phyloP scores from a whole-genome alignment of 768 basidiomycete genomes.

The Lentinula raphanica region DNA sequence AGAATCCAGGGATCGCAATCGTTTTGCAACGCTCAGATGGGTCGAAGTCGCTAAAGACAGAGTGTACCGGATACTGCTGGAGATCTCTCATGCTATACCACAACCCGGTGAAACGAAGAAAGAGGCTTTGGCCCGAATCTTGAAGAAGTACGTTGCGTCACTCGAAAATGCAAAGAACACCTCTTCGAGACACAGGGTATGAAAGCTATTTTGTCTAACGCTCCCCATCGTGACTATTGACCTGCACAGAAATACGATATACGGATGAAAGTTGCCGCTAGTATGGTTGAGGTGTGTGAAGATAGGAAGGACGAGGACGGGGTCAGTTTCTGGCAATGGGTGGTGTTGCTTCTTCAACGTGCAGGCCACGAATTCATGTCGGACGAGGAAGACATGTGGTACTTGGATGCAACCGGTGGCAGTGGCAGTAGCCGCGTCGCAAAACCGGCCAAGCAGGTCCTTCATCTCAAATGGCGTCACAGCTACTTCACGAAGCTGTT shows the following conservation, averaged over 20 bases:
- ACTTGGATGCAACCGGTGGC: not conserved
- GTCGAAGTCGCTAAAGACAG: not conserved
- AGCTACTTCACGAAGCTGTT: not conserved
- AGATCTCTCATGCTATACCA: not conserved
- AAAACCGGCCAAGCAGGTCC: not conserved
- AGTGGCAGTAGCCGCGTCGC: not conserved
- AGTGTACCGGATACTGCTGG: not conserved
- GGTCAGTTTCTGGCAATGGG: not conserved
- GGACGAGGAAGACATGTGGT: not conserved
- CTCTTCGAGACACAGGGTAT: not conserved
- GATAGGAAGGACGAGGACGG: not conserved
- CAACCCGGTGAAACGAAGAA: not conserved
- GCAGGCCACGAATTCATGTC: not conserved
- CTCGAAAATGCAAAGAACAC: not conserved
- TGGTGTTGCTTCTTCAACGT: not conserved
- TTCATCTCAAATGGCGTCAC: not conserved
- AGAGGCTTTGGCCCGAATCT: not conserved
- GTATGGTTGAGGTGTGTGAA: not conserved
- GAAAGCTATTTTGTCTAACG: not conserved
- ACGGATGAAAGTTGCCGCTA: not conserved
- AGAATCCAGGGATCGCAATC: not conserved
- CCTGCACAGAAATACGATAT: not conserved
- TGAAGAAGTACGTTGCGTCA: not conserved
- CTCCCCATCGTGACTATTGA: not conserved
- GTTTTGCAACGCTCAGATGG: not conserved